Conservation (phyloP, 352 stramenopile genomes). For the Pythium rhizo-oryzae region DNA sequence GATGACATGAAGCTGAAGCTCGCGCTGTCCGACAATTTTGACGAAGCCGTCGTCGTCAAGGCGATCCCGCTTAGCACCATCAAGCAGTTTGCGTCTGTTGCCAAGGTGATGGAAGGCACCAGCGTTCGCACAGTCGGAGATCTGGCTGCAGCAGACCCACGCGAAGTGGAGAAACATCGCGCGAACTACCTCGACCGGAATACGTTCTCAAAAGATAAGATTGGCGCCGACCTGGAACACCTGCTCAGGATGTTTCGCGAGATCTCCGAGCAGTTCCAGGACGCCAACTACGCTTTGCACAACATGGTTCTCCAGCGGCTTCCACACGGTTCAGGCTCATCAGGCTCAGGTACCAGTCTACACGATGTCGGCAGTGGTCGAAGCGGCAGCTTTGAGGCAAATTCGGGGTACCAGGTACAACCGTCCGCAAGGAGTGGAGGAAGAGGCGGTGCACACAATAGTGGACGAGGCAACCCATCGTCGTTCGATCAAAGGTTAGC, state of each 20-base stretch:
- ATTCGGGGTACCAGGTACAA: neutral
- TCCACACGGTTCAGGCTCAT: neutral
- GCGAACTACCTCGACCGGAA: conserved; percentile 53
- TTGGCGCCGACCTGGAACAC: conserved; percentile 61
- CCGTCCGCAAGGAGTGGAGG: neutral
- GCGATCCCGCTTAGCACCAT: conserved; percentile 75
- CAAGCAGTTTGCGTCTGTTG: conserved; percentile 60
- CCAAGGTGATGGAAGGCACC: conserved; percentile 48
- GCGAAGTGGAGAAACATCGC: conserved; percentile 55
- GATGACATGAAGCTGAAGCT: conserved; percentile 71
- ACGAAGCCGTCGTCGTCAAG: conserved; percentile 74
- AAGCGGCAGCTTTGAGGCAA: neutral
- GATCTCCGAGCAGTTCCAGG: conserved; percentile 58
- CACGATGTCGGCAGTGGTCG: neutral
- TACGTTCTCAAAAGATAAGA: conserved; percentile 48
- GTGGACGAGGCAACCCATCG: neutral
- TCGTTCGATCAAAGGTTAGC: neutral
- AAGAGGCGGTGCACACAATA: neutral
- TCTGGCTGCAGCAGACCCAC: conserved; percentile 54
- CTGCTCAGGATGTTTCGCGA: conserved; percentile 64
- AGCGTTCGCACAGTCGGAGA: conserved; percentile 70
- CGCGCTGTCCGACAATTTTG: conserved; percentile 74
- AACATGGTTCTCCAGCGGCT: conserved; percentile 29
- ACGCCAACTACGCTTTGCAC: conserved; percentile 46
- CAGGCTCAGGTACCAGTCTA: too few relatives aligned